phyloP scores from a whole-genome alignment of 2,329 filamentous ascomycete genomes.

The Xylariaceae sp. region DNA sequence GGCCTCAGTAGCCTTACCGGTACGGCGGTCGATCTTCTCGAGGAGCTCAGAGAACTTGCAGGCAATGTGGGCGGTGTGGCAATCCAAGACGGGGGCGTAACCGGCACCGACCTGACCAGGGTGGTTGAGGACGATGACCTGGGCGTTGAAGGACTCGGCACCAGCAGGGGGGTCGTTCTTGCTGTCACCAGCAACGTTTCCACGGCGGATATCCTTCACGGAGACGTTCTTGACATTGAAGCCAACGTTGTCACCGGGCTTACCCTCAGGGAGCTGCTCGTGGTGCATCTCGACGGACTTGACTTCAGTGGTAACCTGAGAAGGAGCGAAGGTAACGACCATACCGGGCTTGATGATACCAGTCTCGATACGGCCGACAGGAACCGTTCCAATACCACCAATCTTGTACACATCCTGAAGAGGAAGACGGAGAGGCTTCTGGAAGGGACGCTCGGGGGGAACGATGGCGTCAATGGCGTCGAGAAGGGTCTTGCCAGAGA shows the following conservation, averaged over 20 bases:
- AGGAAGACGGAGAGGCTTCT: conserved; percentile 99
- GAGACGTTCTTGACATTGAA: conserved; percentile 99
- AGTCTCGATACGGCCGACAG: conserved; percentile 99
- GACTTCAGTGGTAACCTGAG: conserved; percentile 99
- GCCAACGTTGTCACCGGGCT: conserved; percentile 99
- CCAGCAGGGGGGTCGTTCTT: conserved; percentile 97
- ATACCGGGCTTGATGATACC: conserved; percentile 87
- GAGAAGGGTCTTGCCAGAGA: conserved; percentile 92
- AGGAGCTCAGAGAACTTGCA: conserved; percentile 99
- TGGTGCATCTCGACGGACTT: conserved; percentile 99
- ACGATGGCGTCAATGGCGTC: conserved; percentile 98
- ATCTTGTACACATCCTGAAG: conserved; percentile 99
- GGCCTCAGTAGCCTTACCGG: conserved; percentile 92
- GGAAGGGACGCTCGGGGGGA: conserved; percentile 83
- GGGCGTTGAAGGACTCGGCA: conserved; percentile 93
- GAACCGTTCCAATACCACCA: conserved; percentile 99
- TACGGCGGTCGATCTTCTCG: conserved; percentile 99
- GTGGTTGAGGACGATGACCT: conserved; percentile 99
- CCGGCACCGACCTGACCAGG: conserved; percentile 98
- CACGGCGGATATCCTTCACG: conserved; percentile 99
- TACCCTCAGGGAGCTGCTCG: conserved; percentile 94
- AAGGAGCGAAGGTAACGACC: conserved; percentile 97
- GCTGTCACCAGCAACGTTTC: conserved; percentile 99
- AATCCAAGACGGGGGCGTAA: conserved; percentile 98
- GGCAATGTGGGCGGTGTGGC: conserved; percentile 99